Conservation (phyloP, 2,329 filamentous ascomycete genomes). For the Fonsecaea multimorphosa region DNA sequence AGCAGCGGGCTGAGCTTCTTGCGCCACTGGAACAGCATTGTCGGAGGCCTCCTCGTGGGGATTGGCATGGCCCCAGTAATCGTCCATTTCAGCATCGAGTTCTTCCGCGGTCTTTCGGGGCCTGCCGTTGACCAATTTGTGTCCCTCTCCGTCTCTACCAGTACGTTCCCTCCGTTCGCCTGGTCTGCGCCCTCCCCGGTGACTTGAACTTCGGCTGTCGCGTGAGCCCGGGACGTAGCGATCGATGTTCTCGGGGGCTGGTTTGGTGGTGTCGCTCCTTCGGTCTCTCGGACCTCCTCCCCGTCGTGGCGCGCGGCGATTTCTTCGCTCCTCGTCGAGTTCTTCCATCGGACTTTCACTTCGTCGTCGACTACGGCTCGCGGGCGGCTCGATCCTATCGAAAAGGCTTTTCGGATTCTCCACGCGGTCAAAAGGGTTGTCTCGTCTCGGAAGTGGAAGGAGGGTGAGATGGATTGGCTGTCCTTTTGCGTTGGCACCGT, state of each 20-base stretch:
- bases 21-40: conserved; percentile 44
- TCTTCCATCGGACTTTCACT: conserved; percentile 52
- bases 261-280: conserved; percentile 61
- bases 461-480: conserved; percentile 80
- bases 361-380: conserved; percentile 46
- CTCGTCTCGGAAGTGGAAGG: conserved; percentile 59
- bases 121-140: conserved; percentile 60
- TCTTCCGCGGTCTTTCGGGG: conserved; percentile 88
- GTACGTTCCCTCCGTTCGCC: conserved; percentile 49
- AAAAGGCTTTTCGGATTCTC: conserved; percentile 68
- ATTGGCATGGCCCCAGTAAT: conserved; percentile 73
- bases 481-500: conserved; percentile 88
- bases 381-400: conserved; percentile 62
- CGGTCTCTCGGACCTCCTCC: conserved; percentile 51
- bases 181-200: conserved; percentile 53
- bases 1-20: conserved; percentile 39
- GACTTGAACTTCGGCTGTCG: conserved; percentile 49
- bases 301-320: conserved; percentile 48
- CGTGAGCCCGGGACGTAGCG: conserved; percentile 73
- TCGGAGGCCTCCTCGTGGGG: conserved; percentile 45
- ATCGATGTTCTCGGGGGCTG: conserved; percentile 72
- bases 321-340: conserved; percentile 45
- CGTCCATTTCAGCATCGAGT: conserved; percentile 94
- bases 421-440: conserved; percentile 57
- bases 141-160: conserved; percentile 44